Base-by-base conservation (phyloP, 163 green algal species). In the Chlamydomonas reinhardtii region DNA sequence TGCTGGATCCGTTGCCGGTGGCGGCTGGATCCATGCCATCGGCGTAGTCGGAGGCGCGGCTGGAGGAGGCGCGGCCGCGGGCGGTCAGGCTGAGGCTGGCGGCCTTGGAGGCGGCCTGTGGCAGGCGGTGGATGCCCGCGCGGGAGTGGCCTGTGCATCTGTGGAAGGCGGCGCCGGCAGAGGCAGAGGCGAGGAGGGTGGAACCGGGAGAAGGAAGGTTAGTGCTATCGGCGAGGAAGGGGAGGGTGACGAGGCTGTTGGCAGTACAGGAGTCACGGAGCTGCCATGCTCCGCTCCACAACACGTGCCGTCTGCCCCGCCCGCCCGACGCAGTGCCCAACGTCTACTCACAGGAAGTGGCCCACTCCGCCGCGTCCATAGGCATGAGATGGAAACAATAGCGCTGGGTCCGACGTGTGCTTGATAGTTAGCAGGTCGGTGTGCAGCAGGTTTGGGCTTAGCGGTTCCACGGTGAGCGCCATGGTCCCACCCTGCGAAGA, bases 111-210 rank as follows among this genome's bases (percentile, higher is more conserved):
- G 70, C 24, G 24, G 80, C 80, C 37, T 86, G 69, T 0, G 80
- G 80, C 11, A 86, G 70, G 2, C 80, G 80, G 35, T 86, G 69
- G 69, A 86, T 71, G 54, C 80, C 80, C 12, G 75, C 80, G 0
- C 80, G 69, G 19, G 80, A 86, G 27, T 86, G 80, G 70, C 80
- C 80, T n/a, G 79, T 85, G 54, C 79, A 84, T 8, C 76, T 84
- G 76, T 31, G 29, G 25, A 48, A 8, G 39, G 39, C 5, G 39
- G 39, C 39, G 39, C 5, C 39, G 39, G 39, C 39, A n/a, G n/a
- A n/a, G n/a, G n/a, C n/a, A n/a, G 39, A 48, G 39, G 39, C 39
- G 5, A 48, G 39, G 39, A 48, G 39, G 39, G 56, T 3, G n/a
- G n/a, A n/a, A n/a, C n/a, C n/a, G n/a, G n/a, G n/a, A n/a, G n/a